Evolutionary conservation across 1,284 basidiomycete species (phyloP).

Genomic region (Pyrrhoderma lamaoense): DNA sequence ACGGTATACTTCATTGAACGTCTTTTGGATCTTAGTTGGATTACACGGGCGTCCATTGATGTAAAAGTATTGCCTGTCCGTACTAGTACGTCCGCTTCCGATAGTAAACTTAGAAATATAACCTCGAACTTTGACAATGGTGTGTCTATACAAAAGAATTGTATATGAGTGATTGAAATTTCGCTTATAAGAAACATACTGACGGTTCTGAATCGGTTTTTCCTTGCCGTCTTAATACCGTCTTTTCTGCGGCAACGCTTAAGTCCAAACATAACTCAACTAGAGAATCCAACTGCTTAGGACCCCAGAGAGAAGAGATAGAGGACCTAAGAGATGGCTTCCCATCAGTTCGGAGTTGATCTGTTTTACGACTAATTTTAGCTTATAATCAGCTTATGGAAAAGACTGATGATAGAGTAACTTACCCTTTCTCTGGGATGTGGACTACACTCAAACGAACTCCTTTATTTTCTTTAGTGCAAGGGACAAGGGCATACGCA

Average conservation of each 20-base stretch:
- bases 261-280: conserved; percentile 70
- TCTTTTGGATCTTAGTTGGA: conserved; percentile 75
- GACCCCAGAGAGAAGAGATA: conserved; percentile 79
- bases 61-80: conserved; percentile 91
- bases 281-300: conserved; percentile 70
- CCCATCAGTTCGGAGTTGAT: conserved; percentile 72
- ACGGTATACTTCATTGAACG: conserved; percentile 86
- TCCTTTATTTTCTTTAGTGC: conserved; percentile 42
- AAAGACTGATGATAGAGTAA: conserved; percentile 11
- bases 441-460: conserved; percentile 78
- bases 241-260: conserved; percentile 56
- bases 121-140: conserved; percentile 55
- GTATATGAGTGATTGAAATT: neutral
- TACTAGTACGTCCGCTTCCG: conserved; percentile 66
- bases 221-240: conserved; percentile 32
- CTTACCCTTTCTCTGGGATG: conserved; percentile 66
- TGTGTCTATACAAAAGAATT: neutral
- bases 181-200: conserved; percentile 20
- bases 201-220: conserved; percentile 20
- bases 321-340: conserved; percentile 54
- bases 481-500: conserved; percentile 87
- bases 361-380: conserved; percentile 34
- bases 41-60: conserved; percentile 91
- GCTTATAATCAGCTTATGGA: neutral
- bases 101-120: conserved; percentile 73